Evolutionary conservation across 2,329 filamentous ascomycete genomes (phyloP).

Genomic region (Fusarium pseudonygamai): DNA sequence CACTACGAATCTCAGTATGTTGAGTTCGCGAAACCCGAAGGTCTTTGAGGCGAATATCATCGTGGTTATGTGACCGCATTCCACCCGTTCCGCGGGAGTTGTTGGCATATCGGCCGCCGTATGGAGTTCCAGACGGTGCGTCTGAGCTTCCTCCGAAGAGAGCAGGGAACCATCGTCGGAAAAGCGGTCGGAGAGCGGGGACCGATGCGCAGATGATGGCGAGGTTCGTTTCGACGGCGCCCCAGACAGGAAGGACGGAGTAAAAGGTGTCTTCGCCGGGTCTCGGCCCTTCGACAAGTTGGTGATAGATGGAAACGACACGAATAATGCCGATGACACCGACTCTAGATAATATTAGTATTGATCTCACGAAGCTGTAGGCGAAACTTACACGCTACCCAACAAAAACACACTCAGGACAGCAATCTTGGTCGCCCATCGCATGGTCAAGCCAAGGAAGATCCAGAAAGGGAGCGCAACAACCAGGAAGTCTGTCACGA

Average conservation of each 20-base stretch:
- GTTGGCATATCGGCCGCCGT: conserved; percentile 15
- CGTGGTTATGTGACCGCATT: conserved; percentile 20
- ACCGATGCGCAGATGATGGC: conserved; percentile 49
- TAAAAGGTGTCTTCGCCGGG: conserved; percentile 35
- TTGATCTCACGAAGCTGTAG: background rate
- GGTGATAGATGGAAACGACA: conserved; percentile 43
- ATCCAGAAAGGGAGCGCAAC: conserved; percentile 53
- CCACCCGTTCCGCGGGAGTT: conserved; percentile 34
- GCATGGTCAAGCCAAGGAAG: conserved; percentile 53
- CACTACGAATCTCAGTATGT: conserved; percentile 49
- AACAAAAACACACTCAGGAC: conserved; percentile 52
- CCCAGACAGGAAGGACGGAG: conserved; percentile 47
- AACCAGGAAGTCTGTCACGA: conserved; percentile 53
- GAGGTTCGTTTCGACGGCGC: conserved; percentile 49
- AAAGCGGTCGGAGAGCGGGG: conserved; percentile 49
- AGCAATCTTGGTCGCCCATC: conserved; percentile 49
- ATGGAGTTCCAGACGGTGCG: conserved; percentile 19
- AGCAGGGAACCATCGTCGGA: conserved; percentile 45
- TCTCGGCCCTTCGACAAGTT: conserved; percentile 39
- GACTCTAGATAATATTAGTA: conserved; percentile 37
- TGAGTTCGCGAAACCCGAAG: conserved; percentile 24
- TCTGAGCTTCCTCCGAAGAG: conserved; percentile 39
- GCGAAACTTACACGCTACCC: conserved; percentile 47
- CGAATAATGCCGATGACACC: conserved; percentile 47
- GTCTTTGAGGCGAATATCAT: conserved; percentile 35